Evolutionary conservation across 169 alveolate genomes (phyloP), one percentile per base, ranked within the genome.

Genomic region (Plasmodium blacklocki): DNA sequence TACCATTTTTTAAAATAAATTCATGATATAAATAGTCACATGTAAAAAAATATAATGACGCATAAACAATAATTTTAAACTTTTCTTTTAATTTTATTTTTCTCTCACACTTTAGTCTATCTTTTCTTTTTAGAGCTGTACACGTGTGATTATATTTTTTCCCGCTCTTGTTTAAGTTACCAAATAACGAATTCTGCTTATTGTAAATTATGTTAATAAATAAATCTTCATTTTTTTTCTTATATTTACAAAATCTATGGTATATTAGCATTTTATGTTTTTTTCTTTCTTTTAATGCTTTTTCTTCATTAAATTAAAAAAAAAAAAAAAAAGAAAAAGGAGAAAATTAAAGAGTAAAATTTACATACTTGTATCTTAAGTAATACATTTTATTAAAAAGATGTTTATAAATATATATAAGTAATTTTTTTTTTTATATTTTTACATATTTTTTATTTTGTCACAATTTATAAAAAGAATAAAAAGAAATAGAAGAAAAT

Each of bases 11-110:
- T 63, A 86, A 64, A 26, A 71, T 64, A 59, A 59, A 86, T 45
- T 71, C 88, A 43, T 86, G 92, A 67, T 86, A 86, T 26, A 86
- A 19, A 72, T 71, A 86, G 54, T 86, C 92, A 32, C 68, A 58
- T 12, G 88, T 50, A 59, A 86, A 72, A 72, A 86, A 63, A 68
- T 86, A 86, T 8, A 86, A n/a, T 19, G 92, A 86, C n/a, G 78
- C 71, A 73, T 71, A 86, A 86, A 86, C 14, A 66, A 86, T 39
- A 50, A 86, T 66, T 45, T 86, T 72, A 19, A 86, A n/a, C 66
- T 71, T 86, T 86, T 86, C 92, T 73, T 29, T 86, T 2, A 86
- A 39, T 62, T 86, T 47, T 71, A 86, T 14, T n/a, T 60, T 60
- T 52, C 26, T 86, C 58, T 74, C 88, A 45, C 26, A 19, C 39